Evolutionary conservation across 139 green algal genomes (phyloP), one percentile per base, ranked within the genome.

Genomic region (Picochlorum costavermella): DNA sequence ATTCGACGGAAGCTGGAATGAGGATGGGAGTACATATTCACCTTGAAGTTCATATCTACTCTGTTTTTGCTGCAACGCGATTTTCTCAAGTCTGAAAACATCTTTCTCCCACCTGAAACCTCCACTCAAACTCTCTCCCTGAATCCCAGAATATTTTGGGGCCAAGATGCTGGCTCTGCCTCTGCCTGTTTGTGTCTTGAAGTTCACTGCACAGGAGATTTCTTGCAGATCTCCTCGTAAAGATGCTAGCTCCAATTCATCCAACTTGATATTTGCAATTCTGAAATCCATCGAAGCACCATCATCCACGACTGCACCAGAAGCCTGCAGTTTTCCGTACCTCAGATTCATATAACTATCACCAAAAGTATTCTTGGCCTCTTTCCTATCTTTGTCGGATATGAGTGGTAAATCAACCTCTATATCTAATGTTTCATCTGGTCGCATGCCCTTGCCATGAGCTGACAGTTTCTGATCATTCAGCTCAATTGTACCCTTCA

Each of bases 241-340:
- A 4, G 74, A 87, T 30, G 82, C 89, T 43, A 92, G 78, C 76
- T 96, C 89, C 56, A 96, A 75, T 67, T 95, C 88, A 63, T 96
- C 89, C 25, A 96, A 75, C 50, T 70, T 77, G 53, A 96, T 67
- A 43, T 78, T 72, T 33, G 31, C 29, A 49, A 76, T 43, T 29
- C 65, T 65, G 69, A 73, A 64, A 50, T 67, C 62, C 12, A 77
- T 61, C 44, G 55, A 40, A 3, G 60, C 64, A 4, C 70, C 70
- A 16, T 25, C 26, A 2, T 61, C 64, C 4, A 66, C 36, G 10
- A 79, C 61, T 56, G 77, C 56, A 6, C 65, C 76, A 11, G 63
- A 67, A 17, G 77, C 58, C 29, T 65, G 36, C 56, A 86, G 58
- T 25, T 71, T 63, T 2, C 76, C 82, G 64, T 76, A 81, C 11